Evolutionary conservation across 2,329 filamentous ascomycete genomes (phyloP).

Genomic region (Hymenoscyphus scutula): DNA sequence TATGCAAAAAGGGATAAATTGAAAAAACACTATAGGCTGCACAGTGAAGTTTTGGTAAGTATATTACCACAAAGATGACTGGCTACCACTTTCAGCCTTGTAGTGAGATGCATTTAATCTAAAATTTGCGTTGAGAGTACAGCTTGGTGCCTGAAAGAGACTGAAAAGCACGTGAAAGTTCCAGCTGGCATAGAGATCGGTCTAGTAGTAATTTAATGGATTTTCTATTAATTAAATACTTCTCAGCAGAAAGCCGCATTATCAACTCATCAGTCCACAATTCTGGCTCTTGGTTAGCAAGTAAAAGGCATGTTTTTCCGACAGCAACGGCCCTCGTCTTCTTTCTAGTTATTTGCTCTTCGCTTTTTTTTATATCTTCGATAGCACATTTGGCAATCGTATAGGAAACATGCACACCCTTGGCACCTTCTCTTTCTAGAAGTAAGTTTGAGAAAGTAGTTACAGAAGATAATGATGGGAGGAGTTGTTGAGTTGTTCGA

Average conservation of each 20-base stretch:
- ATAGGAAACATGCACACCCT: too few relatives aligned
- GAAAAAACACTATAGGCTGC: slow-evolving; percentile 4
- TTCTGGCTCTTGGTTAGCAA: slow-evolving; percentile 43
- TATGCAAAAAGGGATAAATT: slow-evolving; percentile 12
- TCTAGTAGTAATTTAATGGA: too few relatives aligned
- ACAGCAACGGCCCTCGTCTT: slow-evolving; percentile 58
- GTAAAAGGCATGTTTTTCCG: slow-evolving; percentile 54
- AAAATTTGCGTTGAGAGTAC: background rate
- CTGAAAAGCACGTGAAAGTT: too few relatives aligned
- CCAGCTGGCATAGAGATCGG: too few relatives aligned
- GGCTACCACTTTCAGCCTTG: background rate
- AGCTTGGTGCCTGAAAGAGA: too few relatives aligned
- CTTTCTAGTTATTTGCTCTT: slow-evolving; percentile 46
- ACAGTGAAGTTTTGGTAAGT: slow-evolving; percentile 4
- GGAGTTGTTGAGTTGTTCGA: too few relatives aligned
- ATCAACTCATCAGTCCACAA: slow-evolving; percentile 35
- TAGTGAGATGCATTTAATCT: slow-evolving; percentile 1
- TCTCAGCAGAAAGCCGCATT: slow-evolving; percentile 16
- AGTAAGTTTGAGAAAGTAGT: too few relatives aligned
- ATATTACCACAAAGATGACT: background rate
- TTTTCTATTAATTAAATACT: slow-evolving; percentile 2
- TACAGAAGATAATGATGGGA: too few relatives aligned
- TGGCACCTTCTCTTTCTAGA: too few relatives aligned
- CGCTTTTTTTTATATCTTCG: slow-evolving; percentile 48
- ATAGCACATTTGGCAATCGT: slow-evolving; percentile 56